Base-by-base conservation (phyloP, 1,284 basidiomycete species). In the Hypsizygus ulmarius region DNA sequence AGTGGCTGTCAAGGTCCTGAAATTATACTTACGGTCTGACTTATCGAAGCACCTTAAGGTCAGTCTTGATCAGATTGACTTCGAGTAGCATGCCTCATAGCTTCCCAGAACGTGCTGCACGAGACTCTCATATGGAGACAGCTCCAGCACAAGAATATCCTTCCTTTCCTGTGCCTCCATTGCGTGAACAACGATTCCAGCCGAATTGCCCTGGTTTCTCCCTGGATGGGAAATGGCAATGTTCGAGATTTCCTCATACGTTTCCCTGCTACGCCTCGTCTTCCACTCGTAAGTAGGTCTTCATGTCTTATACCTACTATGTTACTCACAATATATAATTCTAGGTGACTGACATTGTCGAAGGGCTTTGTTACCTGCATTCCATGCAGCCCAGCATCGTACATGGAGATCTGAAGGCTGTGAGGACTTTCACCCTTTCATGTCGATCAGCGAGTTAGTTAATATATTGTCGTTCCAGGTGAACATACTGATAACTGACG, bases 321-420 rank as follows among this genome's bases (percentile, higher is more conserved):
- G 1, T 15, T 4, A 12, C 12, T n/a, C n/a, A n/a, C n/a, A n/a
- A n/a, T n/a, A n/a, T n/a, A 1, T 35, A 14, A 10, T 28, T 18
- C 2, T 33, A 66, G 63, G 54, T 54, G 19, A 47, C 15, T 19
- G 64, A 67, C 45, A 52, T 70, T 14, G 64, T 62, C 2, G 30
- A 57, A 46, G 72, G 56, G 10, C 59, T 72, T 15, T n/a, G 57
- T n/a, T 71, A 70, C 45, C 55, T 72, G 7, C 70, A 73, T 30
- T 47, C 19, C 5, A 53, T 58, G 27, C 46, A 64, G 15, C 55
- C 53, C 7, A 33, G 8, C 2, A 63, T 72, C 34, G 43, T 71
- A 5, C 71, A 73, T 15, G 64, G 68, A 18, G 71, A 72, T 40
- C 49, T 73, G 29, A 73, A 72, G 45, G 61, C 58, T 36, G 69